Evolutionary conservation across 225 moss, liverwort and hornwort species (phyloP).

Genomic region (Rhytidiadelphus loreus): DNA sequence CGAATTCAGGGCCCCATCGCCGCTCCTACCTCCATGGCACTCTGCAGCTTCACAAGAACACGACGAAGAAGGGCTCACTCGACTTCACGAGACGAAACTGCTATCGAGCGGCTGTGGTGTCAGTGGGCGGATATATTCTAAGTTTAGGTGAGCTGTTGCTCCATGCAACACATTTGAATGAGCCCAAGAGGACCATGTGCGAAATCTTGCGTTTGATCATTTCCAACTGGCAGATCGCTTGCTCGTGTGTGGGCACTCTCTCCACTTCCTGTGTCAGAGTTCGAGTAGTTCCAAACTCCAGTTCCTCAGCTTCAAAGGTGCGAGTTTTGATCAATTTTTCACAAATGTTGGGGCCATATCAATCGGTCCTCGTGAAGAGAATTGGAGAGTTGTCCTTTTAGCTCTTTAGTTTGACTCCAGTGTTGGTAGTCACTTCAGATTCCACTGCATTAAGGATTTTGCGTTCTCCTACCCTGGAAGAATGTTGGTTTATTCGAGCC

Average conservation of each 20-base stretch:
- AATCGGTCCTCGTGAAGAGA: background rate
- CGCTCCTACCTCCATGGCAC: background rate
- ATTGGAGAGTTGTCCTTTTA: background rate
- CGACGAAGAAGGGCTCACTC: background rate
- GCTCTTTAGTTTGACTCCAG: background rate
- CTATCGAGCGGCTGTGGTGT: background rate
- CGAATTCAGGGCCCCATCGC: background rate
- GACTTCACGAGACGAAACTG: background rate
- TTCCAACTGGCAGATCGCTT: background rate
- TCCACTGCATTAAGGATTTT: background rate
- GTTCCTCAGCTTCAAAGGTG: background rate
- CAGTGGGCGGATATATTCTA: background rate
- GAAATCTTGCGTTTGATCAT: background rate
- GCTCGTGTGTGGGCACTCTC: background rate
- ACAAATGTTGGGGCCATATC: background rate
- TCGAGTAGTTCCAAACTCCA: background rate
- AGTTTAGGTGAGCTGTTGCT: background rate
- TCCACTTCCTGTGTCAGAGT: background rate
- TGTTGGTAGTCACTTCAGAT: background rate
- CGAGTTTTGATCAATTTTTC: background rate
- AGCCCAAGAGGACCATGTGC: background rate
- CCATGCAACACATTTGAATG: background rate
- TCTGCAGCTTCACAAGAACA: background rate
- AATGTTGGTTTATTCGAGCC: background rate
- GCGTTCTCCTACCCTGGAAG: background rate